phyloP scores from a whole-genome alignment of 805 yeast genomes.

The Barnettozyma botsteinii region DNA sequence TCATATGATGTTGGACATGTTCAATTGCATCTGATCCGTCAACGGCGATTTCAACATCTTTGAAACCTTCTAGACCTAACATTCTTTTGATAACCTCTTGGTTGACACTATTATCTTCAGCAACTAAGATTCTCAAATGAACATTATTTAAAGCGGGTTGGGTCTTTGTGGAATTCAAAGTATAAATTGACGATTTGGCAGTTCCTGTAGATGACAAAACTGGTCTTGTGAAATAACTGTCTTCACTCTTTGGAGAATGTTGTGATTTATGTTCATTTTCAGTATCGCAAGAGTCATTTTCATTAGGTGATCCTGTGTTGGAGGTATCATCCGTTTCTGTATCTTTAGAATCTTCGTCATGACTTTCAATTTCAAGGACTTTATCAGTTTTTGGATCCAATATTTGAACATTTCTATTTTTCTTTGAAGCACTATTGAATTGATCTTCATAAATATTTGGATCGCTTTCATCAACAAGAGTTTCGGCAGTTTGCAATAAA shows the following conservation, averaged over 20 bases:
- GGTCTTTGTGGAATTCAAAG: slow-evolving; percentile 2
- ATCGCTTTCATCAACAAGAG: slow-evolving; percentile 26
- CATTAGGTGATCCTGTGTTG: not conserved
- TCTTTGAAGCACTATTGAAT: slow-evolving; percentile 50
- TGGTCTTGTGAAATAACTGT: slow-evolving; percentile 25
- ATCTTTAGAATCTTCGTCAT: not conserved
- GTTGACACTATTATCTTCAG: slow-evolving; percentile 90
- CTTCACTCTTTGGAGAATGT: not conserved
- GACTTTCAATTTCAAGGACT: not conserved
- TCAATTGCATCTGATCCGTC: slow-evolving; percentile 90
- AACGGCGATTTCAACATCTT: slow-evolving; percentile 67
- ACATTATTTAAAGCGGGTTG: slow-evolving; percentile 19
- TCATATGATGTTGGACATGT: slow-evolving; percentile 36
- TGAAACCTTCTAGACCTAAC: slow-evolving; percentile 78
- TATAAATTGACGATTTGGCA: slow-evolving; percentile 26
- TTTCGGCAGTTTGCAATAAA: slow-evolving; percentile 45
- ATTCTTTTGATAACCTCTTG: slow-evolving; percentile 90
- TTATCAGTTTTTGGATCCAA: slow-evolving; percentile 23
- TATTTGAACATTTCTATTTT: slow-evolving; percentile 41
- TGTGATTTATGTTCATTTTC: not conserved
- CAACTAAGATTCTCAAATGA: slow-evolving; percentile 60
- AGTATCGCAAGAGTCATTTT: not conserved
- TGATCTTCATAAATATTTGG: slow-evolving; percentile 56
- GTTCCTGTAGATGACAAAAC: slow-evolving; percentile 36
- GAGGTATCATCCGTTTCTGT: not conserved